Evolutionary conservation across 306 rosid species (phyloP).

Genomic region (Ormosia semicastrata): DNA sequence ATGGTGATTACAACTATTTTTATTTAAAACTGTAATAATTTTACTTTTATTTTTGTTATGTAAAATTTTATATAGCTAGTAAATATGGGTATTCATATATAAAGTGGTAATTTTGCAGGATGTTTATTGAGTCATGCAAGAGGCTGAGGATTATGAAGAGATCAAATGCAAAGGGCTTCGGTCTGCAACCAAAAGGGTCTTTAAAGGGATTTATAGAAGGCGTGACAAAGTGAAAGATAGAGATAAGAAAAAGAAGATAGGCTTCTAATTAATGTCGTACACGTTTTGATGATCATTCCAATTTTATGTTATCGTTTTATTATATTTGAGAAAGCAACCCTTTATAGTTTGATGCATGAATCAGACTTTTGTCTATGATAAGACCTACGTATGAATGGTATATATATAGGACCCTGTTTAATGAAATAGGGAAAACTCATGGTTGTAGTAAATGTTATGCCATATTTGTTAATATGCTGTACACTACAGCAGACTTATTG

Average conservation of each 20-base stretch:
- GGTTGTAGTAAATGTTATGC: conserved; percentile 17
- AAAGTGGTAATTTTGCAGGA: conserved; percentile 43
- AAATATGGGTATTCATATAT: neutral
- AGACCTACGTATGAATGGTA: conserved; percentile 14
- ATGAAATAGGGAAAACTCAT: conserved; percentile 28
- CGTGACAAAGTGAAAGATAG: conserved; percentile 18
- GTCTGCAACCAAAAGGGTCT: conserved; percentile 58
- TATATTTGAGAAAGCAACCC: conserved; percentile 18
- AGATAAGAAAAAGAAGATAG: conserved; percentile 8
- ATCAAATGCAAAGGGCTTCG: conserved; percentile 64
- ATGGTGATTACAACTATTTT: neutral
- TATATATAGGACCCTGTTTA: conserved; percentile 1
- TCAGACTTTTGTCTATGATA: conserved; percentile 1
- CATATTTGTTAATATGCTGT: conserved; percentile 2
- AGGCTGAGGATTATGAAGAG: conserved; percentile 79
- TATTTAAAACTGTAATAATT: neutral
- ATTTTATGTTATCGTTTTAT: conserved; percentile 12
- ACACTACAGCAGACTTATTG: neutral
- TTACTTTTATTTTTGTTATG: neutral
- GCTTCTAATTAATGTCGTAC: conserved; percentile 10
- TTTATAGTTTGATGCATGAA: conserved; percentile 19
- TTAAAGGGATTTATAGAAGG: conserved; percentile 35
- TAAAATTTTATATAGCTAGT: neutral
- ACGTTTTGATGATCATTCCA: conserved; percentile 13
- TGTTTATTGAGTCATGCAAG: conserved; percentile 80